Evolutionary conservation across 306 rosid species (phyloP), one percentile per base, ranked within the genome.

Genomic region (Cyclanthera cordifolia): DNA sequence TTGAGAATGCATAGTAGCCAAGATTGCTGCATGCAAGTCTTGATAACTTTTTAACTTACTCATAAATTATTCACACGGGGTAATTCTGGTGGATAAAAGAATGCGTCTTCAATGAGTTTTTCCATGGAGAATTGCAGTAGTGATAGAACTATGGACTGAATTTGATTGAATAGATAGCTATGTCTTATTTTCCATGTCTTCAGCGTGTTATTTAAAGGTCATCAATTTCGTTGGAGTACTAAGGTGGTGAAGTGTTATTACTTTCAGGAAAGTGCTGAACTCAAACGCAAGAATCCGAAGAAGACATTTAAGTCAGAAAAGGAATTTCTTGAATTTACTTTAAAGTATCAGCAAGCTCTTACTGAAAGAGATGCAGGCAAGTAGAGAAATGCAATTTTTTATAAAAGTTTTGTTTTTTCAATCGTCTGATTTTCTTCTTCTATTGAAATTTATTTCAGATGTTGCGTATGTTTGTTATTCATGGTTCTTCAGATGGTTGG

Each of bases 331-430:
- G 96, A 87, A 79, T 89, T 85, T 76, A 79, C 93, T 21, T 83
- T 93, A 79, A 93, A 84, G 85, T 93, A 93, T 79, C 95, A 93
- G 69, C 95, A 87, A 76, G 96, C 85, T 71, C 80, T 86, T 76
- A 77, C 85, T 2, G 98, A 93, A 86, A 93, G 96, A 82, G 98
- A 93, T 83, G 75, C 86, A 41, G 95, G 98, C 86, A 79, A 77
- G 79, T 81, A 69, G 73, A 66, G 61, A 30, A 37, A 67, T 77
- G 28, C 66, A 71, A 19, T 4, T 17, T 21, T 17, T 64, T 27
- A 16, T 15, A 5, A 67, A 47, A 4, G 27, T 47, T 47, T 67
- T 21, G 25, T 23, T 12, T 41, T 41, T 20, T 41, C 51, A 63
- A 43, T 63, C 11, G 53, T 68, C 58, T 69, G 51, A 39, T 27